Conservation (phyloP, 2,329 filamentous ascomycete species). For the Fusarium caatingaense region DNA sequence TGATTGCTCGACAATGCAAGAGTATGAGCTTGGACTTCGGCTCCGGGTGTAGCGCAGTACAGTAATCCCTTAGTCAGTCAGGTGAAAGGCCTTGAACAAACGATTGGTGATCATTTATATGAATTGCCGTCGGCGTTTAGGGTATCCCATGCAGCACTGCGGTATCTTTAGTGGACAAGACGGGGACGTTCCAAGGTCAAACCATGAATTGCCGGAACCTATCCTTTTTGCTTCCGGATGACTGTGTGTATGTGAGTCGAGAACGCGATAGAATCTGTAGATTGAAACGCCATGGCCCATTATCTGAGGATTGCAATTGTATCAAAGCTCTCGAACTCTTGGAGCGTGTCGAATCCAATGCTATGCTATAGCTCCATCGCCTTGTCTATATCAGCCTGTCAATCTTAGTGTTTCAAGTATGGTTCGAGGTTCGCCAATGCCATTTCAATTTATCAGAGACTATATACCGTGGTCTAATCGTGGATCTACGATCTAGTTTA, state of each 20-base stretch:
- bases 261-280: background rate
- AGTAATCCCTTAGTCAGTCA: constrained; percentile 2
- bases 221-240: background rate
- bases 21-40: constrained; percentile 17
- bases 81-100: background rate
- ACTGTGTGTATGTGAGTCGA: background rate
- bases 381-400: constrained; percentile 16
- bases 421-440: background rate
- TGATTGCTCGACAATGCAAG: constrained; percentile 5
- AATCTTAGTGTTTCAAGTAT: constrained; percentile 24
- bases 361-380: background rate
- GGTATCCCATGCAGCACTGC: background rate
- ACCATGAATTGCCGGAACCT: background rate
- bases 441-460: constrained; percentile 2
- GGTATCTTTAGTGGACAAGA: background rate
- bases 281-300: background rate
- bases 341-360: background rate
- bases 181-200: background rate
- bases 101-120: background rate
- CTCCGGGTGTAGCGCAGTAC: constrained; percentile 2
- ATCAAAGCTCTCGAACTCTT: background rate
- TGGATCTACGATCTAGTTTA: constrained; percentile 12
- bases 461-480: background rate
- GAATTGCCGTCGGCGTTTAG: constrained; percentile 8
- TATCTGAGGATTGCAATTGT: background rate